Conservation (phyloP, 2,329 filamentous ascomycete genomes). For the Diplodia intermedia region DNA sequence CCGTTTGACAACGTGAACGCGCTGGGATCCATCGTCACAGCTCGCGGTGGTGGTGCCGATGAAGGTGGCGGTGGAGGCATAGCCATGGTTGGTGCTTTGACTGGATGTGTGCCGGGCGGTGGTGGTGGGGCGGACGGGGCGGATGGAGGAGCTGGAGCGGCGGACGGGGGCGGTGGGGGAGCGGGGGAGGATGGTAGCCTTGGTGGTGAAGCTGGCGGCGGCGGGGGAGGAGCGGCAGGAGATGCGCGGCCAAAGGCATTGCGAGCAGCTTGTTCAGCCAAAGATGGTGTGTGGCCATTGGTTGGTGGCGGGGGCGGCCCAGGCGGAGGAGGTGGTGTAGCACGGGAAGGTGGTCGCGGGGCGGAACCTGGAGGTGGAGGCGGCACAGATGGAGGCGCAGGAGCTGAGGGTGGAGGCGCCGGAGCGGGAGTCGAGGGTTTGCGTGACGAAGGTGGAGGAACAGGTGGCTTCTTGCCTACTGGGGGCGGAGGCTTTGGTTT, state of each 20-base stretch:
- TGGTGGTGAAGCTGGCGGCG: conserved; percentile 43
- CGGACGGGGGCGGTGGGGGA: conserved; percentile 46
- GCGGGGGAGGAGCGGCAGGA: conserved; percentile 51
- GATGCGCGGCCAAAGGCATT: conserved; percentile 60
- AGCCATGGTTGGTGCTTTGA: conserved; percentile 41
- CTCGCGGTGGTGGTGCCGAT: conserved; percentile 54
- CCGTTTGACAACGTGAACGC: conserved; percentile 69
- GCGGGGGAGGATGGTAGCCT: conserved; percentile 44
- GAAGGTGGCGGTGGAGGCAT: conserved; percentile 43
- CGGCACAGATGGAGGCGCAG: conserved; percentile 58
- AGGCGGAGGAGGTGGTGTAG: conserved; percentile 47
- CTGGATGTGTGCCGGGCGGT: conserved; percentile 35
- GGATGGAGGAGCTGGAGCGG: conserved; percentile 33
- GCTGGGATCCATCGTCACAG: conserved; percentile 71
- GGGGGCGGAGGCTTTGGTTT: conserved; percentile 76
- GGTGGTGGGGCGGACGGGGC: conserved; percentile 42
- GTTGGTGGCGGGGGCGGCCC: conserved; percentile 44
- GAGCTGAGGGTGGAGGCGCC: conserved; percentile 51
- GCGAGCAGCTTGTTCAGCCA: conserved; percentile 62
- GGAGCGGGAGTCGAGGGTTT: conserved; percentile 63
- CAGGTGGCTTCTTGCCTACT: conserved; percentile 74
- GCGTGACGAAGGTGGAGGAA: conserved; percentile 62
- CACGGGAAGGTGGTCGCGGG: conserved; percentile 54
- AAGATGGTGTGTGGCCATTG: conserved; percentile 44
- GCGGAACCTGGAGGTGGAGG: conserved; percentile 63